Evolutionary conservation across 352 stramenopile genomes (phyloP).

Genomic region (Phytophthora pluvialis): DNA sequence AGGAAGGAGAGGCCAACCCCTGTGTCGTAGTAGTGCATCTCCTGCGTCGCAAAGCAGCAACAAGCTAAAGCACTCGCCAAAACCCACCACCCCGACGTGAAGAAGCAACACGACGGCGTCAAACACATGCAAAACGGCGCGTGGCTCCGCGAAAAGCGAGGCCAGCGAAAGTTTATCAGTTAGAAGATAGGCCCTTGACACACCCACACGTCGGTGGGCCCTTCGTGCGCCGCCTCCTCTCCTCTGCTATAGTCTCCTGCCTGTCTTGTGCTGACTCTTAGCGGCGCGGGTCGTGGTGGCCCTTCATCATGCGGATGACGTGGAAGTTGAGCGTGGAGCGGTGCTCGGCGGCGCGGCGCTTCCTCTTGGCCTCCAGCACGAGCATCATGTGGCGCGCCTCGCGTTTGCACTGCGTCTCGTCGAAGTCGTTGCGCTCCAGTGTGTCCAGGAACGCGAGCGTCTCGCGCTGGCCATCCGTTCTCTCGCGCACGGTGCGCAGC

Average conservation of each 20-base stretch:
- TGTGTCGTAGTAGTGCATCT: too few relatives aligned
- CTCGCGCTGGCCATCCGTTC: conserved; percentile 78
- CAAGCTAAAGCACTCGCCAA: background rate
- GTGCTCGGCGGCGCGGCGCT: conserved; percentile 69
- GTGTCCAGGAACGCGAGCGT: conserved; percentile 86
- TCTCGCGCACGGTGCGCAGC: conserved; percentile 82
- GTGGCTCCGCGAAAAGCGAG: conserved; percentile 2
- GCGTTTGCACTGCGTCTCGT: conserved; percentile 84
- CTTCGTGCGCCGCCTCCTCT: conserved; percentile 2
- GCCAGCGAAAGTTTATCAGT: conserved; percentile 28
- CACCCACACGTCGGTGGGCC: background rate
- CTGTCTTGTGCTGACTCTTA: conserved; percentile 17
- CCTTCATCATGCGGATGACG: conserved; percentile 90
- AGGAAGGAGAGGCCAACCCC: too few relatives aligned
- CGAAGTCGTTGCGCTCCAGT: conserved; percentile 85
- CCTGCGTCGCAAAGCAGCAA: background rate
- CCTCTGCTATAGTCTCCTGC: conserved; percentile 3
- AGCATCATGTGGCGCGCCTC: conserved; percentile 81
- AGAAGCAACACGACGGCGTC: conserved; percentile 1
- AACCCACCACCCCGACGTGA: background rate
- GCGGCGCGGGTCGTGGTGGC: conserved; percentile 42
- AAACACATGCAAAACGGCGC: conserved; percentile 21
- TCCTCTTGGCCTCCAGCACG: conserved; percentile 75
- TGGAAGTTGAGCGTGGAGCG: conserved; percentile 90
- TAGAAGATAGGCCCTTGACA: conserved; percentile 14